A percentile compares a stretch with the other conserved stretches of the same genome.
Evolutionary conservation across 2,329 filamentous ascomycete genomes (phyloP).

Genomic region (Epichloe sp.): DNA sequence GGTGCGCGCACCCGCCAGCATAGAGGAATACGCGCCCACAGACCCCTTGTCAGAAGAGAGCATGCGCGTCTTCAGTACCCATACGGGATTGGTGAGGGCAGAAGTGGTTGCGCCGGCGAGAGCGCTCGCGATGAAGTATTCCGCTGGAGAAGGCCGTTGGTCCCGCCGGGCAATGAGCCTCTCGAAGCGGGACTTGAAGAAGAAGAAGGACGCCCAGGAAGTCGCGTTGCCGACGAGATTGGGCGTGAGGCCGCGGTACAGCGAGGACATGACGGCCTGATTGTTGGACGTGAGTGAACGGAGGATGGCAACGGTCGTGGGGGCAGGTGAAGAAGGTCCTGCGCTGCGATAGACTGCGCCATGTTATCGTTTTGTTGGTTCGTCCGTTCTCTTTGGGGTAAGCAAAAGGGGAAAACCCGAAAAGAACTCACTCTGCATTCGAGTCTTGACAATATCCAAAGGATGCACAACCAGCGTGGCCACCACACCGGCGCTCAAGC

Average conservation of each 20-base stretch:
- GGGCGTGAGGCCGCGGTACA: conserved; percentile 82
- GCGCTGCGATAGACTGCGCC: conserved; percentile 36
- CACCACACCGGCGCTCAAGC: conserved; percentile 75
- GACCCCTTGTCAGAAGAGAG: conserved; percentile 65
- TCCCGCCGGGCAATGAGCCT: conserved; percentile 23
- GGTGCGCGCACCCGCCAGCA: conserved; percentile 54
- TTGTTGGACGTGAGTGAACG: conserved; percentile 35
- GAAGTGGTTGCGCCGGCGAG: conserved; percentile 60
- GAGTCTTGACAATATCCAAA: conserved; percentile 91
- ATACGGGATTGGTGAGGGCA: conserved; percentile 82
- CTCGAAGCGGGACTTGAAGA: conserved; percentile 51
- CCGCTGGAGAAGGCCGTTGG: conserved; percentile 33
- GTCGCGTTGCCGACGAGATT: conserved; percentile 85
- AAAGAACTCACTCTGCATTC: conserved; percentile 61
- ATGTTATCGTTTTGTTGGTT: background rate
- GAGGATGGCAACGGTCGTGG: conserved; percentile 39
- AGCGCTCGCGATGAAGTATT: conserved; percentile 75
- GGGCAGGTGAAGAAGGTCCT: conserved; percentile 19
- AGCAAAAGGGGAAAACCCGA: background rate
- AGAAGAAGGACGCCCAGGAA: conserved; percentile 88
- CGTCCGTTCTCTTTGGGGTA: background rate
- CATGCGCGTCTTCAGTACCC: conserved; percentile 98
- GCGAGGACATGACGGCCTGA: conserved; percentile 44
- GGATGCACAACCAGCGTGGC: conserved; percentile 84
- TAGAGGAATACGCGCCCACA: conserved; percentile 68